Evolutionary conservation across 495 filamentous ascomycete species (phyloP).

Genomic region (Penicillium crystallinum): DNA sequence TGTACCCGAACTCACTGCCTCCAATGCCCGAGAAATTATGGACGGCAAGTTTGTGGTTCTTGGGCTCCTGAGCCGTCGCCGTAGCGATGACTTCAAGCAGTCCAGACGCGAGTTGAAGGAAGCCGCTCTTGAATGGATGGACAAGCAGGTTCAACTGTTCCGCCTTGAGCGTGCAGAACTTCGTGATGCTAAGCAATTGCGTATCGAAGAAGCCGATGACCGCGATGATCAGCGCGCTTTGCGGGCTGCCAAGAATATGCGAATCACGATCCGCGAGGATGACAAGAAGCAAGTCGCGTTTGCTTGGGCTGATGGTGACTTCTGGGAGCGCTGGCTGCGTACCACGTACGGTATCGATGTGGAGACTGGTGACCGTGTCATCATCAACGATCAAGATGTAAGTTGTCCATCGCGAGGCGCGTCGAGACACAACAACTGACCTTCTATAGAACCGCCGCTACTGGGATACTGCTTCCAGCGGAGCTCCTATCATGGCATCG

Average conservation of each 20-base stretch:
- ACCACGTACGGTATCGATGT: conserved; percentile 90
- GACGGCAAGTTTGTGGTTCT: conserved; percentile 87
- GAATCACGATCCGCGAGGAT: conserved; percentile 80
- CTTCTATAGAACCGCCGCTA: conserved; percentile 71
- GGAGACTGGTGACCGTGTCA: conserved; percentile 78
- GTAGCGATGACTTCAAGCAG: conserved; percentile 69
- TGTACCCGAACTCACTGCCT: conserved; percentile 86
- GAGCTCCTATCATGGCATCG: conserved; percentile 79
- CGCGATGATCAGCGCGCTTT: conserved; percentile 83
- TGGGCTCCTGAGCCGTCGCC: conserved; percentile 76
- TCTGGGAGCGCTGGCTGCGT: conserved; percentile 96
- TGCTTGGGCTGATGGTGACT: conserved; percentile 97
- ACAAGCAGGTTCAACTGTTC: conserved; percentile 84
- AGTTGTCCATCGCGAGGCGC: conserved; percentile 25
- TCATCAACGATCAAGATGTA: conserved; percentile 97
- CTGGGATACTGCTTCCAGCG: conserved; percentile 89
- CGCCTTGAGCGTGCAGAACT: conserved; percentile 87
- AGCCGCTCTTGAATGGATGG: conserved; percentile 95
- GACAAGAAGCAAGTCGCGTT: conserved; percentile 87
- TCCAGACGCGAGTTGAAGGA: conserved; percentile 90
- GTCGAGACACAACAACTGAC: conserved; percentile 23
- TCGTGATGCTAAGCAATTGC: conserved; percentile 86
- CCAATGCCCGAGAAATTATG: conserved; percentile 93
- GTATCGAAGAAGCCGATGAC: conserved; percentile 95
- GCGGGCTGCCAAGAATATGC: conserved; percentile 83